These are phyloP conservation scores for Wickerhamomyces xylosicus DNA, from an alignment of 805 yeast species.

Conservation along the genomic window DNA sequence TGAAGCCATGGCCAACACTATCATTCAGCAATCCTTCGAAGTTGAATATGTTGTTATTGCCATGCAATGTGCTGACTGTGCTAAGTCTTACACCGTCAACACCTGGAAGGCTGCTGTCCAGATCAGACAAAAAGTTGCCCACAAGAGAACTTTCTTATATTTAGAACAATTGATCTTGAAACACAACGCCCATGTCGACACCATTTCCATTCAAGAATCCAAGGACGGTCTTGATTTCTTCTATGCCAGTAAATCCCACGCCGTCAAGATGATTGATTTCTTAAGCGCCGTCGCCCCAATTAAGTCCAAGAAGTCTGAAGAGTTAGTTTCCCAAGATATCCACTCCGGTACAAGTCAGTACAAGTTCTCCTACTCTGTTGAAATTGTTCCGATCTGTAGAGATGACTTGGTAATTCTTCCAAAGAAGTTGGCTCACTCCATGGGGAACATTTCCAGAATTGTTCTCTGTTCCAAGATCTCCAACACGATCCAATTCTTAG, in stretches of 20 bases:
- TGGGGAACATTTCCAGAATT: conserved; percentile 76
- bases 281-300: conserved; percentile 77
- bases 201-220: conserved; percentile 85
- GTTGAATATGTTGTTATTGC: conserved; percentile 91
- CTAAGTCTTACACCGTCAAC: conserved; percentile 89
- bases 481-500: conserved; percentile 77
- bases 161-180: conserved; percentile 90
- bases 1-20: conserved; percentile 86
- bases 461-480: conserved; percentile 80
- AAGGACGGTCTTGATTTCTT: conserved; percentile 94
- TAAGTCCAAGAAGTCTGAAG: conserved; percentile 76
- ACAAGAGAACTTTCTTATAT: conserved; percentile 91
- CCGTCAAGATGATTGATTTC: conserved; percentile 89
- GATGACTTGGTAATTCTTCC: conserved; percentile 94
- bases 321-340: conserved; percentile 83
- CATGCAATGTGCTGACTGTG: conserved; percentile 98
- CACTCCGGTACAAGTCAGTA: conserved; percentile 83
- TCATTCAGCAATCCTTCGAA: conserved; percentile 88
- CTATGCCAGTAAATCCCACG: conserved; percentile 82
- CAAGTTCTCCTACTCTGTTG: conserved; percentile 88
- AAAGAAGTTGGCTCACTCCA: conserved; percentile 67
- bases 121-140: conserved; percentile 94
- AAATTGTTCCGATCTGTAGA: conserved; percentile 92
- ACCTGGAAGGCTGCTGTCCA: conserved; percentile 98
- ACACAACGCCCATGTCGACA: conserved; percentile 89